phyloP scores from a whole-genome alignment of 768 basidiomycete genomes.

The Leccinellum luteum region DNA sequence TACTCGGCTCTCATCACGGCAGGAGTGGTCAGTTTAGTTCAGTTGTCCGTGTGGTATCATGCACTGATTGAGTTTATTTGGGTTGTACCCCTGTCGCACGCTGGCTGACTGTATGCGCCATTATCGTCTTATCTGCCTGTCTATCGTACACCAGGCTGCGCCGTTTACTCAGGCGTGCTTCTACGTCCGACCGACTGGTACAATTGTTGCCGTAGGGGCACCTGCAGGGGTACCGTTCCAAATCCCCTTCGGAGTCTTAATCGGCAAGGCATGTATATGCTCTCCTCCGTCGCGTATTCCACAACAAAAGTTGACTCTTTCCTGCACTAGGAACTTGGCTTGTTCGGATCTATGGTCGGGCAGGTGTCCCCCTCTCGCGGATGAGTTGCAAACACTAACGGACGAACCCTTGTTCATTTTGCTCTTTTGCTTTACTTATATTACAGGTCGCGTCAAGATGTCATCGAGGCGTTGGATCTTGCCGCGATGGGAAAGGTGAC shows the following conservation, averaged over 20 bases:
- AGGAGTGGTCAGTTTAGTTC: constrained; percentile 12
- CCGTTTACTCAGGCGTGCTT: constrained; percentile 44
- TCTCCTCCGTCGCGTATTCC: not conserved
- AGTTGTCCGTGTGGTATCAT: not conserved
- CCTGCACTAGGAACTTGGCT: constrained; percentile 17
- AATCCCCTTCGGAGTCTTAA: constrained; percentile 31
- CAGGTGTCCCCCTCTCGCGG: not conserved
- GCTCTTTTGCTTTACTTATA: not conserved
- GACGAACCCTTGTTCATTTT: not conserved
- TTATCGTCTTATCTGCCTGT: not conserved
- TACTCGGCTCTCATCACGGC: constrained; percentile 34
- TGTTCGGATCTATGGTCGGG: constrained; percentile 23
- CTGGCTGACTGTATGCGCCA: not conserved
- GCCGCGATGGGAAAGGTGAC: constrained; percentile 43
- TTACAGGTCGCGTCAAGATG: constrained; percentile 41
- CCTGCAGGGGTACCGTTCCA: constrained; percentile 30
- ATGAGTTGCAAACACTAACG: not conserved
- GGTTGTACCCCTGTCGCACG: not conserved
- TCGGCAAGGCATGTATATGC: constrained; percentile 20
- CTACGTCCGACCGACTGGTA: constrained; percentile 44
- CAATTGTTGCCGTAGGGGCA: constrained; percentile 41
- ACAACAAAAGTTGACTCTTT: not conserved
- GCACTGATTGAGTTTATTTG: not conserved
- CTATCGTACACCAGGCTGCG: constrained; percentile 16
- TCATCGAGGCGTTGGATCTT: constrained; percentile 44